Evolutionary conservation across 495 filamentous ascomycete species (phyloP).

Genomic region (Cenococcum geophilum): DNA sequence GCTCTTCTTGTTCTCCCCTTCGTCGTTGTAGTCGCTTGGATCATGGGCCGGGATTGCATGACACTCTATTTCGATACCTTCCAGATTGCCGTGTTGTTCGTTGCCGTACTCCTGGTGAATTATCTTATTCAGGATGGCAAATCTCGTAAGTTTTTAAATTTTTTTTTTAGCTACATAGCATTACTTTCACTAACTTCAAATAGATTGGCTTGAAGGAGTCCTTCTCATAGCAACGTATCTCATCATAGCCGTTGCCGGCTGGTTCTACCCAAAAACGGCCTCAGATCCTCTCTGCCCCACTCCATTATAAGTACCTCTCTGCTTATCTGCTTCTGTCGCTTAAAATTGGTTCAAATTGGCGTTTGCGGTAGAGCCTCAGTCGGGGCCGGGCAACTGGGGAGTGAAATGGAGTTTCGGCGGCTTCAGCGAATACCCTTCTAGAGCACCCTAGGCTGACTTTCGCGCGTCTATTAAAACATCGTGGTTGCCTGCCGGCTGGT

Average conservation of each 20-base stretch:
- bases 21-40: conserved; percentile 88
- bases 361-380: neutral
- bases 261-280: conserved; percentile 35
- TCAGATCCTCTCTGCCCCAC: neutral
- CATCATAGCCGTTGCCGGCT: conserved; percentile 38
- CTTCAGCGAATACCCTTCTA: neutral
- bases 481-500: neutral
- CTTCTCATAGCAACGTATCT: conserved; percentile 37
- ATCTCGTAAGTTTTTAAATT: conserved; percentile 29
- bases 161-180: neutral
- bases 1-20: conserved; percentile 86
- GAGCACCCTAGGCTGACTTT: neutral
- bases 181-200: conserved; percentile 1
- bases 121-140: conserved; percentile 91
- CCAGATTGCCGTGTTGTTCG: conserved; percentile 87
- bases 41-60: conserved; percentile 68
- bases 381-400: neutral
- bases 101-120: conserved; percentile 82
- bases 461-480: neutral
- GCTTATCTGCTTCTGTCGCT: neutral
- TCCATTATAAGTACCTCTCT: neutral
- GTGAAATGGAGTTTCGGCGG: neutral
- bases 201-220: conserved; percentile 40
- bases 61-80: conserved; percentile 87
- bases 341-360: neutral